phyloP scores from a whole-genome alignment of 768 basidiomycete genomes.

The Cystobasidium tubakii region DNA sequence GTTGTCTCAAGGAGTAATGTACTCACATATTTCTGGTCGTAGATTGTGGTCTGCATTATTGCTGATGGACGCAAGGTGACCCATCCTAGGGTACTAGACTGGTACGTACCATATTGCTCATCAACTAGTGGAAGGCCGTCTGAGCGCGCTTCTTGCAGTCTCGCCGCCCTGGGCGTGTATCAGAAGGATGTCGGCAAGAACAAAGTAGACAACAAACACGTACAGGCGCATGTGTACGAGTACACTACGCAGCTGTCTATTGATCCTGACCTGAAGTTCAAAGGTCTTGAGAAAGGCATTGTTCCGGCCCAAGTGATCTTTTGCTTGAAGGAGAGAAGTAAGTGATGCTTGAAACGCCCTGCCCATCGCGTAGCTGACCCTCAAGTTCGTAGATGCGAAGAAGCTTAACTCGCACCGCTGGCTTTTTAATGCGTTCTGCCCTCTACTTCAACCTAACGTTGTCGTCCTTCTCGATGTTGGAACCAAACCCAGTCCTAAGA shows the following conservation, averaged over 20 bases:
- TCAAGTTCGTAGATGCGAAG: slow-evolving; percentile 60
- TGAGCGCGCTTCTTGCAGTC: slow-evolving; percentile 52
- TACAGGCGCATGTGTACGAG: slow-evolving; percentile 51
- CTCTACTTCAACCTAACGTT: slow-evolving; percentile 72
- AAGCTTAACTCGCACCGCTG: slow-evolving; percentile 95
- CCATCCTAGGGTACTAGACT: slow-evolving; percentile 62
- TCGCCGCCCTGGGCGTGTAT: slow-evolving; percentile 60
- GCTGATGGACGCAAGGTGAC: slow-evolving; percentile 51
- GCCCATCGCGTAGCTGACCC: not conserved
- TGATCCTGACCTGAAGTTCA: slow-evolving; percentile 78
- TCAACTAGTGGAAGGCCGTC: not conserved
- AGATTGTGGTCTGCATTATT: slow-evolving; percentile 53
- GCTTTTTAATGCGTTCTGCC: slow-evolving; percentile 62
- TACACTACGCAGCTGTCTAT: slow-evolving; percentile 94
- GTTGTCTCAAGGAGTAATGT: no score
- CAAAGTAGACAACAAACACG: slow-evolving; percentile 65
- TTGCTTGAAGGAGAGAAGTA: slow-evolving; percentile 57
- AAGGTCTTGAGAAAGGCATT: slow-evolving; percentile 81
- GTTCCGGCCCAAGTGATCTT: slow-evolving; percentile 80
- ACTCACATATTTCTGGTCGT: no score
- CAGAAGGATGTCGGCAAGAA: slow-evolving; percentile 46
- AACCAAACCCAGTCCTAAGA: slow-evolving; percentile 78
- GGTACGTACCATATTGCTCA: slow-evolving; percentile 26
- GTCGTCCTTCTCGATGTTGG: slow-evolving; percentile 91
- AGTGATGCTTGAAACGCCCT: slow-evolving; percentile 47